Evolutionary conservation across 1,139 yeast genomes (phyloP).

Genomic region (Hemisphaericaspora xylofermentans): DNA sequence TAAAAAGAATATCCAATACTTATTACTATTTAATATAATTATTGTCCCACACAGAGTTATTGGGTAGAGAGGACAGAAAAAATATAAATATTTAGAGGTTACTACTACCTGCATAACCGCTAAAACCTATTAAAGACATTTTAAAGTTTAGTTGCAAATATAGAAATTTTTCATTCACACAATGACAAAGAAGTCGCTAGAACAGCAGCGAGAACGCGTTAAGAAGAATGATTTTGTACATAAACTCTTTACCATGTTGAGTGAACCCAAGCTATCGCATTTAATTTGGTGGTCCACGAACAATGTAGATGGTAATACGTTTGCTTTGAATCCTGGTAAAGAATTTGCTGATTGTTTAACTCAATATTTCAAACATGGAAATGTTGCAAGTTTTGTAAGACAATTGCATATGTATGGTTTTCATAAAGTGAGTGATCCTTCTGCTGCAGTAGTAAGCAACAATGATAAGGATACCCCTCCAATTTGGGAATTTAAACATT

Average conservation of each 20-base stretch:
- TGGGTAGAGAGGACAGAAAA: too few species aligned
- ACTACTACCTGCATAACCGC: background rate
- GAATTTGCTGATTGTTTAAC: slow-evolving; percentile 46
- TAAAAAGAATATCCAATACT: too few species aligned
- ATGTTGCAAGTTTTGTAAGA: slow-evolving; percentile 48
- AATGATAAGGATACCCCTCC: slow-evolving; percentile 29
- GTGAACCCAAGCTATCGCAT: slow-evolving; percentile 47
- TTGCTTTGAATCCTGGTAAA: slow-evolving; percentile 59
- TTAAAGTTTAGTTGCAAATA: background rate
- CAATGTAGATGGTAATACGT: slow-evolving; percentile 54
- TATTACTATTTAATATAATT: too few species aligned
- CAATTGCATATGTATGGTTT: slow-evolving; percentile 52
- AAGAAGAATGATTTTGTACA: slow-evolving; percentile 67
- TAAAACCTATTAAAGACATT: background rate
- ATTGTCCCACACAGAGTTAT: background rate
- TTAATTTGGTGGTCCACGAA: slow-evolving; percentile 78
- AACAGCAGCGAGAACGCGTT: slow-evolving; percentile 23
- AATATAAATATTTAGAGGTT: too few species aligned
- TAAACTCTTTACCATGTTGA: slow-evolving; percentile 59
- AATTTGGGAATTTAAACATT: slow-evolving; percentile 88
- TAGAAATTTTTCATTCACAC: background rate
- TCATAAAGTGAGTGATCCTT: slow-evolving; percentile 51
- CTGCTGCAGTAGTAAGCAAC: slow-evolving; percentile 1
- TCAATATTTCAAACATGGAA: slow-evolving; percentile 46
- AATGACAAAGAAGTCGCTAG: slow-evolving; percentile 20